These are phyloP conservation scores for Naumovozyma dairenensis DNA, from an alignment of 805 yeast species.

Conservation along the genomic window DNA sequence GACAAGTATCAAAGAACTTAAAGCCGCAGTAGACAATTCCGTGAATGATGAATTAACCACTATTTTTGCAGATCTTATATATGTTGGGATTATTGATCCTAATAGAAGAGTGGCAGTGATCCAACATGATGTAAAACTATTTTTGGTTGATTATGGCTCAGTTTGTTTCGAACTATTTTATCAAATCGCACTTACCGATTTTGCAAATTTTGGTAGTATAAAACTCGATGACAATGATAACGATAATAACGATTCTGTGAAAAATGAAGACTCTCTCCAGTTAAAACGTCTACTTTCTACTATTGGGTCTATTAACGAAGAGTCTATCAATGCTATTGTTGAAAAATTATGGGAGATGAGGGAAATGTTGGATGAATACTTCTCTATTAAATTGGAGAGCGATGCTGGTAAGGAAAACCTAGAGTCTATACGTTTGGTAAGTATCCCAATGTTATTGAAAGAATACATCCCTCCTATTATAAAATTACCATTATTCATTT, in stretches of 20 bases:
- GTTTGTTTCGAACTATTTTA: constrained; percentile 62
- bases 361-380: constrained; percentile 79
- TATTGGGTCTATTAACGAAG: constrained; percentile 13
- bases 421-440: constrained; percentile 30
- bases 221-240: constrained; percentile 22
- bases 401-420: constrained; percentile 22
- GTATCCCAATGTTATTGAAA: constrained; percentile 61
- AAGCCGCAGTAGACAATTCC: constrained; percentile 37
- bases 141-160: constrained; percentile 71
- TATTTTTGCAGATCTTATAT: constrained; percentile 58
- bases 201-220: constrained; percentile 69
- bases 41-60: constrained; percentile 50
- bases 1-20: constrained; percentile 48
- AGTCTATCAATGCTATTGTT: constrained; percentile 20
- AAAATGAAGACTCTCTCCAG: constrained; percentile 9
- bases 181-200: constrained; percentile 68
- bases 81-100: constrained; percentile 76
- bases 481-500: constrained; percentile 60
- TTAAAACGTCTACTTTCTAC: constrained; percentile 12
- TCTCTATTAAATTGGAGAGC: constrained; percentile 38
- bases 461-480: constrained; percentile 51
- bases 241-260: too few species aligned
- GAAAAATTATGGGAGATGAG: constrained; percentile 38
- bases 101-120: constrained; percentile 63
- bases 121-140: constrained; percentile 72